Percentiles rank a stretch among this genome's conserved stretches.
These are phyloP conservation scores for Phytopythium aichiense DNA, from an alignment of 352 stramenopile species.

Conservation along the genomic window DNA sequence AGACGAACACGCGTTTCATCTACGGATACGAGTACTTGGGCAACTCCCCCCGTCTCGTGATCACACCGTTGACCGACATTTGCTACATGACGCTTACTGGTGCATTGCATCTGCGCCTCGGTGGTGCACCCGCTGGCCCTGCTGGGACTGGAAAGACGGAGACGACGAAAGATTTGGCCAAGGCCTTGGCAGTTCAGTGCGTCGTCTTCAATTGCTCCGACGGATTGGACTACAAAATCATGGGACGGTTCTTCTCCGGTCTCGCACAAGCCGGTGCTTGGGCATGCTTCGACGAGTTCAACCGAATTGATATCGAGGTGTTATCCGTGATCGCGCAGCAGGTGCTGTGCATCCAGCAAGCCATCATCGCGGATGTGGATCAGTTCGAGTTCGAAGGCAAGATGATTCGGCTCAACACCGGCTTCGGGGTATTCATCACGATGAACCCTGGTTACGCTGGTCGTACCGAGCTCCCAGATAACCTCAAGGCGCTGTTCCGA, in stretches of 20 bases:
- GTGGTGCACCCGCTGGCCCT: constrained; percentile 89
- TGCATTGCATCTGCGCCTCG: constrained; percentile 90
- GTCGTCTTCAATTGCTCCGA: constrained; percentile 97
- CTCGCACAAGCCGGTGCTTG: constrained; percentile 91
- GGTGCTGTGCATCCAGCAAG: constrained; percentile 93
- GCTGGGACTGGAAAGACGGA: constrained; percentile 95
- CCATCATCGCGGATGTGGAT: constrained; percentile 85
- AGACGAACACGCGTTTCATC: constrained; percentile 84
- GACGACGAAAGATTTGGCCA: constrained; percentile 93
- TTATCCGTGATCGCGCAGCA: constrained; percentile 96
- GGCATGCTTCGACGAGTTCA: constrained; percentile 97
- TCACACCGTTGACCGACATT: constrained; percentile 84
- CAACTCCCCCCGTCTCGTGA: constrained; percentile 78
- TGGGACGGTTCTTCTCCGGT: constrained; percentile 94
- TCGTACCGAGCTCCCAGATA: constrained; percentile 90
- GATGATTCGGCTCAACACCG: constrained; percentile 87
- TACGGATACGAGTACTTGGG: constrained; percentile 86
- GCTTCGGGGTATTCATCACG: constrained; percentile 94
- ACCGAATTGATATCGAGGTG: constrained; percentile 95
- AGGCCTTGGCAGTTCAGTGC: constrained; percentile 92
- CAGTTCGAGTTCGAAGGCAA: constrained; percentile 94
- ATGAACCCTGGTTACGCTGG: constrained; percentile 95
- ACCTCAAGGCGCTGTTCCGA: constrained; percentile 93
- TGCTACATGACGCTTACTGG: constrained; percentile 94
- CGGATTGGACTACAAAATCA: constrained; percentile 95